Percentiles rank a stretch among this genome's conserved stretches.
Conservation (phyloP, 371 early-diverging fungal species). For the Mortierella sp. region DNA sequence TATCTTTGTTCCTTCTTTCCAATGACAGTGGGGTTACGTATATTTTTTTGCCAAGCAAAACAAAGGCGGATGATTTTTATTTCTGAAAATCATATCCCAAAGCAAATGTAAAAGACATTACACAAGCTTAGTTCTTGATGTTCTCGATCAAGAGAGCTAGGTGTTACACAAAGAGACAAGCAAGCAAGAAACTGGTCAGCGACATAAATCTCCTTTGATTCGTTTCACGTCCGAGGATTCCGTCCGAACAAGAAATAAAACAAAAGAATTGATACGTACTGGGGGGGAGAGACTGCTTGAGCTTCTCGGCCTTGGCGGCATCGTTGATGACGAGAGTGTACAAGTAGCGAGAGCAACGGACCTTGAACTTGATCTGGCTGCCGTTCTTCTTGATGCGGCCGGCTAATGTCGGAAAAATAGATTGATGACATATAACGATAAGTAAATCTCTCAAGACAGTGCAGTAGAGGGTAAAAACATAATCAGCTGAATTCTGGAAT, state of each 20-base stretch:
- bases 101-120: slow-evolving; percentile 23
- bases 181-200: too few relatives aligned
- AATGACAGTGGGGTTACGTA: neutral
- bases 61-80: slow-evolving; percentile 33
- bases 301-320: slow-evolving; percentile 96
- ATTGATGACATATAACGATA: too few relatives aligned
- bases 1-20: neutral
- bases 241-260: neutral
- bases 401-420: too few relatives aligned
- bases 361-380: slow-evolving; percentile 97
- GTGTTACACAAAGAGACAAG: too few relatives aligned
- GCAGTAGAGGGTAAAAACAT: too few relatives aligned
- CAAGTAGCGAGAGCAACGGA: slow-evolving; percentile 97
- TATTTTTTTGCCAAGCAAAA: neutral
- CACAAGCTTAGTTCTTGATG: slow-evolving; percentile 45
- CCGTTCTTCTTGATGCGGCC: slow-evolving; percentile 98
- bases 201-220: too few relatives aligned
- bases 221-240: neutral
- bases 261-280: slow-evolving; percentile 58
- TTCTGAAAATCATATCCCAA: slow-evolving; percentile 26
- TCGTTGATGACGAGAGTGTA: slow-evolving; percentile 98
- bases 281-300: slow-evolving; percentile 93
- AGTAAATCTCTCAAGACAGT: too few relatives aligned
- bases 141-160: slow-evolving; percentile 47
- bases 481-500: too few relatives aligned